These are phyloP conservation scores for Aphanocladium album DNA, from an alignment of 2,329 filamentous ascomycete species.

Conservation along the genomic window DNA sequence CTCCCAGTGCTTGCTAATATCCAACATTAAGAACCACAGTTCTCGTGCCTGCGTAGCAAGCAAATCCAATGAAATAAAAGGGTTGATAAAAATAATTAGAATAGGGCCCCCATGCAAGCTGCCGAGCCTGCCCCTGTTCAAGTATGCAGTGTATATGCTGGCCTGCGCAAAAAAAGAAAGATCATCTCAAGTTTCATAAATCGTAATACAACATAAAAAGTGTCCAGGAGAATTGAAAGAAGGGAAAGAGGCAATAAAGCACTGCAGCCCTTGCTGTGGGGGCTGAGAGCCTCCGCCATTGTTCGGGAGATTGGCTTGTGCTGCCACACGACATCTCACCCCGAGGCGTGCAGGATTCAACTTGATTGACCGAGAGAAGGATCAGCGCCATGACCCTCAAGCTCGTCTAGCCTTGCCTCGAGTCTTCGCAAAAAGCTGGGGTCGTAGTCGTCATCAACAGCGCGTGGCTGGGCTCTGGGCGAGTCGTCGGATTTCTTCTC, in stretches of 20 bases:
- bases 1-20: background rate
- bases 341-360: background rate
- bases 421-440: constrained; percentile 54
- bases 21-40: background rate
- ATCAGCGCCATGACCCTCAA: constrained; percentile 29
- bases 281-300: background rate
- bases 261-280: background rate
- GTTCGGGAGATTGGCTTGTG: background rate
- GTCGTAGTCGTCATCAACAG: constrained; percentile 57
- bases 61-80: background rate
- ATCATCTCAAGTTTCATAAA: background rate
- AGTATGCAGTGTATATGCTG: background rate
- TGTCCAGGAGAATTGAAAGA: background rate
- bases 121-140: background rate
- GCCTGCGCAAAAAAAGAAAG: background rate
- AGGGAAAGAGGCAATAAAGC: background rate
- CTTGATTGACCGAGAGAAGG: background rate
- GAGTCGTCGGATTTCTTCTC: constrained; percentile 57
- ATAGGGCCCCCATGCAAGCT: background rate
- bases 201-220: background rate
- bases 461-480: constrained; percentile 52
- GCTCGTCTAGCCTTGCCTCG: constrained; percentile 47
- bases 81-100: background rate
- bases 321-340: background rate
- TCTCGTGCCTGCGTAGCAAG: background rate